Evolutionary conservation across 495 filamentous ascomycete species (phyloP).

Genomic region (Penicillium lagena): DNA sequence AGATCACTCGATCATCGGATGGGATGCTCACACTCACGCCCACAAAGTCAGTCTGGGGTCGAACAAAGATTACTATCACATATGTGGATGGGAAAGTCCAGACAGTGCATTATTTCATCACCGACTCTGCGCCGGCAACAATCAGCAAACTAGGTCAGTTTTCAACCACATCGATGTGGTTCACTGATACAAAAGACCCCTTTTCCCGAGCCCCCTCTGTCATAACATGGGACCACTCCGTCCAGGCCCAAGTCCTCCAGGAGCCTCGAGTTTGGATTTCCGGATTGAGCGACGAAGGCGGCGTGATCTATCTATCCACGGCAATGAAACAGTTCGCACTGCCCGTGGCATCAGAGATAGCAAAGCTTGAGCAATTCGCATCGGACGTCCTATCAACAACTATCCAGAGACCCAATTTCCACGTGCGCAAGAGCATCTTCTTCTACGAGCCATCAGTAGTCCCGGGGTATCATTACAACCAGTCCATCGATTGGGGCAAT

Average conservation of each 20-base stretch:
- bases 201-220: conserved; percentile 42
- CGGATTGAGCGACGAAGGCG: conserved; percentile 47
- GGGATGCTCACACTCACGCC: conserved; percentile 1
- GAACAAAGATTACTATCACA: conserved; percentile 29
- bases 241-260: conserved; percentile 32
- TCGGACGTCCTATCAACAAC: conserved; percentile 32
- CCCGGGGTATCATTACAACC: conserved; percentile 28
- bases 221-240: conserved; percentile 42
- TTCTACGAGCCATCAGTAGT: conserved; percentile 37
- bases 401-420: conserved; percentile 31
- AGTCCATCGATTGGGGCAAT: conserved; percentile 29
- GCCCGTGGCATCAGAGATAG: conserved; percentile 33
- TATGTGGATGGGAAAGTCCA: conserved; percentile 36
- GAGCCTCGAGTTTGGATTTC: conserved; percentile 47
- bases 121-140: conserved; percentile 23
- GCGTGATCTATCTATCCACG: conserved; percentile 40
- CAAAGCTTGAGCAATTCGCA: conserved; percentile 41
- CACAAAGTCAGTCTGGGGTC: conserved; percentile 17
- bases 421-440: conserved; percentile 44
- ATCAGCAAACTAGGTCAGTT: conserved; percentile 31
- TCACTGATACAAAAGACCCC: conserved; percentile 35
- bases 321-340: conserved; percentile 41
- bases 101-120: conserved; percentile 45
- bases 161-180: conserved; percentile 35
- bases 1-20: conserved; percentile 10